Base-by-base conservation (phyloP, 176 grass and related monocot species). In the Alloteropsis semialata region DNA sequence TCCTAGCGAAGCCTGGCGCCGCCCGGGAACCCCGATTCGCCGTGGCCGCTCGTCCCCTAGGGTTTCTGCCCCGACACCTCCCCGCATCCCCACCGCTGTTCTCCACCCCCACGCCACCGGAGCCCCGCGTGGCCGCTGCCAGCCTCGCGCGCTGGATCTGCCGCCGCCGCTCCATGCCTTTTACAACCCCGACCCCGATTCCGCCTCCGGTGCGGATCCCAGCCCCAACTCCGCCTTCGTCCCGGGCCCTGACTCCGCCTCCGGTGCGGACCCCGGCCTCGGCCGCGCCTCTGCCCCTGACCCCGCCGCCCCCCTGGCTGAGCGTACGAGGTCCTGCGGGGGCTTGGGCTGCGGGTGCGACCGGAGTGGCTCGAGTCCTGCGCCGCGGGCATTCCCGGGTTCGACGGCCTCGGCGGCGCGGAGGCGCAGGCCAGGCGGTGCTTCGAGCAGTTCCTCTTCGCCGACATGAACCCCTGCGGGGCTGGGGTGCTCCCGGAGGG, bases 361-460 rank as follows among this genome's bases (percentile, higher is more conserved):
- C 77, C 83, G 24, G 92, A 97, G 13, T 97, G 92, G 92, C 49
- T 97, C 12, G 90, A 91, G 59, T 84, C 39, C 61, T 94, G 90
- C 33, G 84, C 79, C 18, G 81, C 81, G 2, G 81, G 72, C 25
- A 15, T 97, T 6, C 45, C 85, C 30, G 88, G 81, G 18, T 92
- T 92, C 38, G 46, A 64, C 4, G 49, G 45, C 32, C 57, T 92
- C 29, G 90, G 86, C 58, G 69, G 86, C 45, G 64, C 65, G 13
- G 81, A 76, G 33, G 65, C 9, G 18, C 81, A 72, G 90, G 90
- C 86, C 44, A 94, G 80, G 75, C 81, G 62, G 36, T 90, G 92
- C 45, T 97, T 92, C 49, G 90, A 97, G 77, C 86, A 91, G 81
- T 87, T 97, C 78, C 92, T 94, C 64, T 84, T 97, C n/a, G 75